These are phyloP conservation scores for Aspergillus ustus DNA, from an alignment of 2,329 filamentous ascomycete species.

Conservation along the genomic window DNA sequence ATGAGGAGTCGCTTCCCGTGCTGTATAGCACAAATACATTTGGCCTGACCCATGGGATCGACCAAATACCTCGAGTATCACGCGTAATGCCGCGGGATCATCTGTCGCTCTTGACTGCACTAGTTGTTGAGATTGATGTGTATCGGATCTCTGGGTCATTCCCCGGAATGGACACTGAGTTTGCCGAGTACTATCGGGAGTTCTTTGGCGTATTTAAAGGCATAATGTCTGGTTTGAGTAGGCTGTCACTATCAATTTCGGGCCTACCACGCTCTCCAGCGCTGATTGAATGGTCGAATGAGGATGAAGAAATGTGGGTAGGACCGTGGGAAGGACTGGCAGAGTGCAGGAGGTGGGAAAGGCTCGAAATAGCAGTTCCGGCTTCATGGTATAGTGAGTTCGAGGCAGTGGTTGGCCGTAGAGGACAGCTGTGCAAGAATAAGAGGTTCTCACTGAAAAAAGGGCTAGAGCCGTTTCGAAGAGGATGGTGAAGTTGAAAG, in stretches of 20 bases:
- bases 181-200: neutral
- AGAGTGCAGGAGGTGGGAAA: neutral
- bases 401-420: neutral
- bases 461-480: neutral
- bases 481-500: neutral
- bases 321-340: neutral
- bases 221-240: conserved; percentile 1
- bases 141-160: conserved; percentile 7
- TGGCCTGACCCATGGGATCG: conserved; percentile 16
- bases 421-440: neutral
- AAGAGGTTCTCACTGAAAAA: neutral
- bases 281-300: conserved; percentile 6
- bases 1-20: conserved; percentile 3
- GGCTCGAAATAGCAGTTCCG: neutral
- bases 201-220: conserved; percentile 9
- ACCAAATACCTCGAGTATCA: conserved; percentile 17
- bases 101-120: conserved; percentile 1
- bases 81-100: conserved; percentile 6
- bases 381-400: neutral
- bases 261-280: conserved; percentile 3
- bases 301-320: conserved; percentile 3
- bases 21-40: conserved; percentile 16
- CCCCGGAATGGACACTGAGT: neutral
- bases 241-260: conserved; percentile 9
- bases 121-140: conserved; percentile 18